Conservation (phyloP, 345 rosid species). For the Bretschneidera sinensis region DNA sequence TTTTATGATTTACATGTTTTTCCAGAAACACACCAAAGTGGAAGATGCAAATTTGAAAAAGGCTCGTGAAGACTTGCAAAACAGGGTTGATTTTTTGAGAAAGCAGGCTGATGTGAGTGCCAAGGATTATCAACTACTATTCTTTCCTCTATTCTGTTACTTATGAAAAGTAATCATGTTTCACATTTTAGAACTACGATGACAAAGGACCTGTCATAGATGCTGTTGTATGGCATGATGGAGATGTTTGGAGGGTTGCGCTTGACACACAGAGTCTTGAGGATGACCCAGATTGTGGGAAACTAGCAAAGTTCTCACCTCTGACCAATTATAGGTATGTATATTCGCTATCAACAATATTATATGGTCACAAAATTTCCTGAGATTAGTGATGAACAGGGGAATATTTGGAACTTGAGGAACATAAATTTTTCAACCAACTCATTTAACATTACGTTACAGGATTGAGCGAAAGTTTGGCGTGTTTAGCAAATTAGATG, state of each 20-base stretch:
- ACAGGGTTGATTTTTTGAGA: slow-evolving; percentile 62
- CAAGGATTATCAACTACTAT: slow-evolving; percentile 14
- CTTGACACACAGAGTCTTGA: slow-evolving; percentile 90
- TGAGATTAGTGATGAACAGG: not conserved
- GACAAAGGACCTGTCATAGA: slow-evolving; percentile 96
- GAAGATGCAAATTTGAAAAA: slow-evolving; percentile 73
- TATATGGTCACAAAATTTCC: not conserved
- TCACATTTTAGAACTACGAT: slow-evolving; percentile 56
- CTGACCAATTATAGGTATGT: slow-evolving; percentile 77
- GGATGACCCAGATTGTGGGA: slow-evolving; percentile 73
- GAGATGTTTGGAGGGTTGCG: slow-evolving; percentile 93
- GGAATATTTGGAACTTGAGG: not conserved
- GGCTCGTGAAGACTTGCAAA: slow-evolving; percentile 79
- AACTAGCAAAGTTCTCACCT: slow-evolving; percentile 70
- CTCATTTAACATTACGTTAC: slow-evolving; percentile 11
- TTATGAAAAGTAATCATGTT: slow-evolving; percentile 11
- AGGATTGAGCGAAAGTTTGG: slow-evolving; percentile 86
- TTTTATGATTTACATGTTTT: slow-evolving; percentile 19
- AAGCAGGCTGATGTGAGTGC: slow-evolving; percentile 83
- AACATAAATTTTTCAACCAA: not conserved
- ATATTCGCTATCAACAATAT: not conserved
- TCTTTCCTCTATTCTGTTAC: slow-evolving; percentile 8
- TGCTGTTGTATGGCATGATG: slow-evolving; percentile 97
- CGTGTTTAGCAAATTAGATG: slow-evolving; percentile 91
- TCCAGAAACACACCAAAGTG: slow-evolving; percentile 66